Conservation (phyloP, 768 basidiomycete genomes). For the Fomitopsis pulvina region DNA sequence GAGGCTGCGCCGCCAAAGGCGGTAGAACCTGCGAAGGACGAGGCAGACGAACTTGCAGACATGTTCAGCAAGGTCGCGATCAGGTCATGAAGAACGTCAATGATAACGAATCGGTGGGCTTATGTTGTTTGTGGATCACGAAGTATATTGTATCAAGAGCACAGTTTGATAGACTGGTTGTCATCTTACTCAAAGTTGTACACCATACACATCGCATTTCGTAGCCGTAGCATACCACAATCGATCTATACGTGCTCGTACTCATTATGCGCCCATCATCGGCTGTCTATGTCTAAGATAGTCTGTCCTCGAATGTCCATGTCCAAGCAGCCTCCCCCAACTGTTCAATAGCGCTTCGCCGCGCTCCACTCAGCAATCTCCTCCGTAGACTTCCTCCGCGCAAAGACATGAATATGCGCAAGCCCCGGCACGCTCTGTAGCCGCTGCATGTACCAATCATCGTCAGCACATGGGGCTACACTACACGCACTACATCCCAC, state of each 20-base stretch:
- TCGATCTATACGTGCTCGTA: not conserved
- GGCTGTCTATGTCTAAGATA: not conserved
- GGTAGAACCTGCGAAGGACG: conserved; percentile 22
- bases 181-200: conserved; percentile 1
- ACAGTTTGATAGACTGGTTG: not conserved
- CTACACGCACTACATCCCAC: conserved; percentile 18
- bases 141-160: not conserved
- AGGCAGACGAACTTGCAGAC: conserved; percentile 56
- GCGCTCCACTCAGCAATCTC: conserved; percentile 10
- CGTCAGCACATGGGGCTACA: not conserved
- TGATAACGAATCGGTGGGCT: not conserved
- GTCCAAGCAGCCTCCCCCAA: not conserved
- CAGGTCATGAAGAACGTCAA: conserved; percentile 7
- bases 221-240: conserved; percentile 1
- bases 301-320: not conserved
- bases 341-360: not conserved
- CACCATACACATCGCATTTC: conserved; percentile 2
- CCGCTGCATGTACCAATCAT: conserved; percentile 38
- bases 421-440: conserved; percentile 77
- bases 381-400: conserved; percentile 40
- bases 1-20: conserved; percentile 25
- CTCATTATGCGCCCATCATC: not conserved
- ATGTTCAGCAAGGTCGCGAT: conserved; percentile 56
- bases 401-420: conserved; percentile 87
- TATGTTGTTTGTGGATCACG: not conserved